Evolutionary conservation across 768 basidiomycete species (phyloP).

Genomic region (Pulveroboletus ravenelii): DNA sequence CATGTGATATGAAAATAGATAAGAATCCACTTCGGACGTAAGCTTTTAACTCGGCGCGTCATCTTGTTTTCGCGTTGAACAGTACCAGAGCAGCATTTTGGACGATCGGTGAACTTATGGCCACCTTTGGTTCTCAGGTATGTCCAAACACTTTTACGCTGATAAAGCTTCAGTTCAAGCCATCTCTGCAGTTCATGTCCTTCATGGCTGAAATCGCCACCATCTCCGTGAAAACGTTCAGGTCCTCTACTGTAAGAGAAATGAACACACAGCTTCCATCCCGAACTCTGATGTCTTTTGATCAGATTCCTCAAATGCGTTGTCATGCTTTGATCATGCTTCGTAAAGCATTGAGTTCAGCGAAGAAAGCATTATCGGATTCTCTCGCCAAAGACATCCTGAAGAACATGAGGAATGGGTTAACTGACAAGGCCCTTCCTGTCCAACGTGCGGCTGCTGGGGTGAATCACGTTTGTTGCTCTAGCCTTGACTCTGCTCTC

Average conservation of each 20-base stretch:
- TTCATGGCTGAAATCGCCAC: conserved; percentile 82
- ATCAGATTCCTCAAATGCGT: conserved; percentile 73
- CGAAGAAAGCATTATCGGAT: conserved; percentile 83
- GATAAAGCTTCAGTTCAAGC: background rate
- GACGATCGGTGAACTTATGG: conserved; percentile 88
- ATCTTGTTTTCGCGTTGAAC: conserved; percentile 2
- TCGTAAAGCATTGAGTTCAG: conserved; percentile 72
- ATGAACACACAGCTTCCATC: background rate
- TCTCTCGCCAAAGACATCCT: conserved; percentile 71
- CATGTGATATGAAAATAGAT: conserved; percentile 67
- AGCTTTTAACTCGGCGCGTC: conserved; percentile 21
- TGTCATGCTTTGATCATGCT: conserved; percentile 76
- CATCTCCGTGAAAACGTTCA: conserved; percentile 61
- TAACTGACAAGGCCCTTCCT: conserved; percentile 79
- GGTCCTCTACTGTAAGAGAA: conserved; percentile 62
- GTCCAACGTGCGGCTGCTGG: conserved; percentile 82
- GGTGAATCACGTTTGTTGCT: conserved; percentile 36
- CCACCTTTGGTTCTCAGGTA: conserved; percentile 77
- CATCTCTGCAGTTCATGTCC: conserved; percentile 75
- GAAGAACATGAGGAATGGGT: conserved; percentile 71
- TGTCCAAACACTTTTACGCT: conserved; percentile 18
- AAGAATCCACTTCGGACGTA: conserved; percentile 66
- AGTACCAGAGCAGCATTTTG: conserved; percentile 70
- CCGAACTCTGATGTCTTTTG: conserved; percentile 6
- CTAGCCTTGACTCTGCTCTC: conserved; percentile 7